A percentile compares a stretch with the other conserved stretches of the same genome.
Evolutionary conservation across 768 basidiomycete species (phyloP).

Genomic region (Mrakia gelida): DNA sequence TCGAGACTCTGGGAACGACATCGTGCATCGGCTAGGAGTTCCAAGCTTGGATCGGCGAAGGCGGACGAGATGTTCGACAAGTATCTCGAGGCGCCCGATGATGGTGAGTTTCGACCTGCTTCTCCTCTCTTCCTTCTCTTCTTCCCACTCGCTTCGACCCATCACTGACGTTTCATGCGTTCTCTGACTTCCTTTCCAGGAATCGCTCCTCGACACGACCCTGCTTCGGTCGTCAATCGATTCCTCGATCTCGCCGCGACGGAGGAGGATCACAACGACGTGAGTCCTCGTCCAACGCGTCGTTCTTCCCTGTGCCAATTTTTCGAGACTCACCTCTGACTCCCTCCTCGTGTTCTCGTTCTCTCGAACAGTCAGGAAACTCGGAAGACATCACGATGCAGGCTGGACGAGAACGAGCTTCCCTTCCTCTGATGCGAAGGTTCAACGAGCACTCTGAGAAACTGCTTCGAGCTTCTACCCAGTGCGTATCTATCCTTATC

Average conservation of each 20-base stretch:
- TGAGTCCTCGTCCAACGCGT: constrained; percentile 40
- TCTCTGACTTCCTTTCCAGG: constrained; percentile 49
- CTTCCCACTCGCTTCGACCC: neutral
- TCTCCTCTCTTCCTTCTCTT: too few relatives aligned
- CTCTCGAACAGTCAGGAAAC: constrained; percentile 66
- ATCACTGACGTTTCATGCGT: constrained; percentile 3
- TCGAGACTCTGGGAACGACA: constrained; percentile 93
- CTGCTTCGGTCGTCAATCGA: constrained; percentile 64
- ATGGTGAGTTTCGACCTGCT: constrained; percentile 57
- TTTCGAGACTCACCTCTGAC: neutral
- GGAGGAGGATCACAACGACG: constrained; percentile 83
- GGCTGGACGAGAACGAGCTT: constrained; percentile 78
- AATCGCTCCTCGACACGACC: constrained; percentile 67
- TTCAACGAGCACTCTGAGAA: constrained; percentile 97
- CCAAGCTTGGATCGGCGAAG: constrained; percentile 54
- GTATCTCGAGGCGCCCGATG: constrained; percentile 93
- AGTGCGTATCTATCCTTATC: neutral
- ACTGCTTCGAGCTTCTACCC: constrained; percentile 59
- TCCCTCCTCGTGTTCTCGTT: too few relatives aligned
- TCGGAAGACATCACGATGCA: constrained; percentile 92
- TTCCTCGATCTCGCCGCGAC: constrained; percentile 86
- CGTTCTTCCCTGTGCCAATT: constrained; percentile 13
- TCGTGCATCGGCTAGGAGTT: constrained; percentile 83
- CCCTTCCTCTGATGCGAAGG: constrained; percentile 86
- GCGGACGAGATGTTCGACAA: constrained; percentile 85